Conservation (phyloP, 2,329 filamentous ascomycete species). For the Alternaria consortialis region DNA sequence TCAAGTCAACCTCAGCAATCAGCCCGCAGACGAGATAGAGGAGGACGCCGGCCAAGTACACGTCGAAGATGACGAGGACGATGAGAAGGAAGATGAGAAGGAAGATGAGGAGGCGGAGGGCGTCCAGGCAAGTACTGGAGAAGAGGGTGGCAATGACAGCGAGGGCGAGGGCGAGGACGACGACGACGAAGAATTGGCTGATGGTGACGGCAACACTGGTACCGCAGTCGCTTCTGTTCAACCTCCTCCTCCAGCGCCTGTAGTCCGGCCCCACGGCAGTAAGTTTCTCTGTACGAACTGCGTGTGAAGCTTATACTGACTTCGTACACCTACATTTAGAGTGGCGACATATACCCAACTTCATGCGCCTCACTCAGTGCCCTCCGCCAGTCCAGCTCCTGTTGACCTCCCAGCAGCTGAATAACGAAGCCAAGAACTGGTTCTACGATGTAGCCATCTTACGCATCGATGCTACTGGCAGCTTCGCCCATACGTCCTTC, state of each 20-base stretch:
- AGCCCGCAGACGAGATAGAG: slow-evolving; percentile 2
- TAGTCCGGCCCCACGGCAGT: slow-evolving; percentile 21
- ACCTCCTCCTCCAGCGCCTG: slow-evolving; percentile 14
- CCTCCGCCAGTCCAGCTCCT: slow-evolving; percentile 45
- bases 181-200: slow-evolving; percentile 12
- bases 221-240: neutral
- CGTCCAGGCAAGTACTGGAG: neutral
- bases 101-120: neutral
- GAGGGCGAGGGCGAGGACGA: slow-evolving; percentile 2
- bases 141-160: neutral
- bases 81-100: neutral
- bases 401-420: slow-evolving; percentile 40
- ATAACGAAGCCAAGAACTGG: slow-evolving; percentile 42
- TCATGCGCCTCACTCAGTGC: slow-evolving; percentile 42
- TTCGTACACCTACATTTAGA: slow-evolving; percentile 10
- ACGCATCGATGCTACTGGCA: slow-evolving; percentile 43
- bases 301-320: neutral
- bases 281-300: neutral
- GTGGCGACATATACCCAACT: slow-evolving; percentile 48
- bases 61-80: neutral
- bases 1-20: neutral
- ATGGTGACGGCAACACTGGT: slow-evolving; percentile 13
- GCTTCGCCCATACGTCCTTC: slow-evolving; percentile 46
- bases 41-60: slow-evolving; percentile 6
- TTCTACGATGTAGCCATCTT: slow-evolving; percentile 45